Conservation (phyloP, 1,284 basidiomycete species). For the Meira miltonrushii region DNA sequence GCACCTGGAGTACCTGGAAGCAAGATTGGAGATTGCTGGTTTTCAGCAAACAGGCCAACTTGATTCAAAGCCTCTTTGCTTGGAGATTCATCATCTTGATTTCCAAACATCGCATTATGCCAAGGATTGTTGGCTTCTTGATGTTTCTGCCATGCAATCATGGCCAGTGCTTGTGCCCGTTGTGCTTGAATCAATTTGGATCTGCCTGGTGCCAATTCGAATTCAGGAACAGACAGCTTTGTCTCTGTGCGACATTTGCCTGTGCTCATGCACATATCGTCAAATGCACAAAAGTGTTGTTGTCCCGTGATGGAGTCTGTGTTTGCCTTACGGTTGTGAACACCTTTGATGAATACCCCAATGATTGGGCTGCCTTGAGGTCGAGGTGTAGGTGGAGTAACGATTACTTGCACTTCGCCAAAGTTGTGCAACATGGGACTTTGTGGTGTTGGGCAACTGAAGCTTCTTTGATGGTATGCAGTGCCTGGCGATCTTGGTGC, state of each 20-base stretch:
- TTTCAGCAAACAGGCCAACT: background rate
- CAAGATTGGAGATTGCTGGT: background rate
- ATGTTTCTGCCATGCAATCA: background rate
- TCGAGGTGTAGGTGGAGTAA: slow-evolving; percentile 10
- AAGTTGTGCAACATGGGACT: background rate
- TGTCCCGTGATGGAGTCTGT: background rate
- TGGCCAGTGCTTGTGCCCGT: background rate
- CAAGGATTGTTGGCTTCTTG: background rate
- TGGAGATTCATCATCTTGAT: too few relatives aligned
- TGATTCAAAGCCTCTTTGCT: background rate
- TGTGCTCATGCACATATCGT: background rate
- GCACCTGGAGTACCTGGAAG: slow-evolving; percentile 3
- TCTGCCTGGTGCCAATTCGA: background rate
- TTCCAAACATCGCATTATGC: background rate
- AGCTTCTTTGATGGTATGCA: background rate
- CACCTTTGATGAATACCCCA: background rate
- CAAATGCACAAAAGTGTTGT: background rate
- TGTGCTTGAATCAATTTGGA: background rate
- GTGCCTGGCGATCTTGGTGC: background rate
- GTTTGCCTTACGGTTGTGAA: background rate
- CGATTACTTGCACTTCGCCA: slow-evolving; percentile 5
- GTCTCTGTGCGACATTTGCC: background rate
- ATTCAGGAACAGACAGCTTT: background rate
- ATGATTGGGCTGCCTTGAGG: slow-evolving; percentile 5
- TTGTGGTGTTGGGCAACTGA: slow-evolving; percentile 7